phyloP scores from a whole-genome alignment of 2,329 filamentous ascomycete genomes.

The Zasmidium angulare region DNA sequence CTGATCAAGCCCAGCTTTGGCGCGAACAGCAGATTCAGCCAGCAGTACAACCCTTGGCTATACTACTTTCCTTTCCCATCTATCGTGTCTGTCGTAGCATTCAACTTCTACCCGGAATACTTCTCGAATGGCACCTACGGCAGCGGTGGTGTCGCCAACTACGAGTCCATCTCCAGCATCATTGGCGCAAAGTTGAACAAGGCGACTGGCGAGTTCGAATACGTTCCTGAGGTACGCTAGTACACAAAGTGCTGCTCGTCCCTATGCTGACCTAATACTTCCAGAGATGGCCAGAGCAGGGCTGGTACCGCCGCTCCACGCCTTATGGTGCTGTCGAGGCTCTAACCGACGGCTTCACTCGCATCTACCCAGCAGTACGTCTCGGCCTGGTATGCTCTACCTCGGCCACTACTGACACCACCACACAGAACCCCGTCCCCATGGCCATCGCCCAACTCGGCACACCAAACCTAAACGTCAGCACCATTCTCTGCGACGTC shows the following conservation, averaged over 20 bases:
- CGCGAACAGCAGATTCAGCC: slow-evolving; percentile 20
- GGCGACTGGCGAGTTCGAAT: slow-evolving; percentile 29
- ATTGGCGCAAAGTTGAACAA: slow-evolving; percentile 28
- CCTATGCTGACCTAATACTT: too few species aligned
- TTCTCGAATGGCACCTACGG: slow-evolving; percentile 41
- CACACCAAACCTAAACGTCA: slow-evolving; percentile 33
- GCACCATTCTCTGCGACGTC: slow-evolving; percentile 36
- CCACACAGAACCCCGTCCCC: slow-evolving; percentile 32
- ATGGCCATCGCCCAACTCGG: slow-evolving; percentile 33
- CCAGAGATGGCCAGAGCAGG: slow-evolving; percentile 24
- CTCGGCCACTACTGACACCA: too few species aligned
- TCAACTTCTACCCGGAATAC: slow-evolving; percentile 33
- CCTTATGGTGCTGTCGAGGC: slow-evolving; percentile 33
- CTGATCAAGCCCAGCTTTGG: slow-evolving; percentile 6
- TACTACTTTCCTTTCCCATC: slow-evolving; percentile 37
- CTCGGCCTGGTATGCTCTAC: too few species aligned
- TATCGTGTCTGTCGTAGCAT: slow-evolving; percentile 31
- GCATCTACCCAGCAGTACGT: slow-evolving; percentile 34
- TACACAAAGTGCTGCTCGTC: background rate
- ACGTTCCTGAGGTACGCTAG: slow-evolving; percentile 26
- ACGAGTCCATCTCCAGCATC: slow-evolving; percentile 32
- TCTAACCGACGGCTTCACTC: slow-evolving; percentile 33
- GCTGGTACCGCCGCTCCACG: slow-evolving; percentile 32
- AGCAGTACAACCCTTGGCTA: slow-evolving; percentile 33
- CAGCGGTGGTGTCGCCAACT: slow-evolving; percentile 37